Conservation (phyloP, 1,284 basidiomycete species). For the Sporisorium exsertum region DNA sequence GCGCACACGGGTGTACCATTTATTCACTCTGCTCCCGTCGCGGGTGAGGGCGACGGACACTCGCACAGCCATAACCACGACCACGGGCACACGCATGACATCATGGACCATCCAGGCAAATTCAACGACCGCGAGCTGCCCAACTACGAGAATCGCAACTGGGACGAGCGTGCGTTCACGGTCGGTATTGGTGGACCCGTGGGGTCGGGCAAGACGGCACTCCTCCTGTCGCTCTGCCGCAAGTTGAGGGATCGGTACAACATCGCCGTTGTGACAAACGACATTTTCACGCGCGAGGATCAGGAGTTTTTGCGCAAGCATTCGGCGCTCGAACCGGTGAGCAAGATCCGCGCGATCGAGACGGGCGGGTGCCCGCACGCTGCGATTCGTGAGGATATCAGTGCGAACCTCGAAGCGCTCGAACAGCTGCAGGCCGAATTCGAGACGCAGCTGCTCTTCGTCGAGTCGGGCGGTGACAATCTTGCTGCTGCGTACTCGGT, state of each 20-base stretch:
- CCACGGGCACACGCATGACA: constrained; percentile 66
- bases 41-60: constrained; percentile 23
- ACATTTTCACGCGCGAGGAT: constrained; percentile 80
- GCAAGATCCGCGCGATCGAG: constrained; percentile 94
- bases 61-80: constrained; percentile 52
- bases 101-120: constrained; percentile 76
- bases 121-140: constrained; percentile 92
- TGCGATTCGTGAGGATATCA: constrained; percentile 85
- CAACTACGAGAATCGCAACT: constrained; percentile 85
- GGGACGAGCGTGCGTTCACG: constrained; percentile 93
- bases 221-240: constrained; percentile 91
- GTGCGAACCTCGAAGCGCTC: constrained; percentile 92
- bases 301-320: constrained; percentile 96
- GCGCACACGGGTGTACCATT: constrained; percentile 32
- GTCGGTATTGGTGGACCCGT: constrained; percentile 95
- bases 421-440: constrained; percentile 92
- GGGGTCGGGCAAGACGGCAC: constrained; percentile 95
- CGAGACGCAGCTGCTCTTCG: constrained; percentile 75
- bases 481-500: constrained; percentile 93
- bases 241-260: constrained; percentile 85
- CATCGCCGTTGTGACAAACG: constrained; percentile 76
- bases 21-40: constrained; percentile 31
- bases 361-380: constrained; percentile 74
- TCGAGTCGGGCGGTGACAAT: constrained; percentile 96
- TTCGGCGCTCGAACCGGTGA: constrained; percentile 80